Evolutionary conservation across 139 green algal genomes (phyloP), one percentile per base, ranked within the genome.

Genomic region (Trebouxia sp.): DNA sequence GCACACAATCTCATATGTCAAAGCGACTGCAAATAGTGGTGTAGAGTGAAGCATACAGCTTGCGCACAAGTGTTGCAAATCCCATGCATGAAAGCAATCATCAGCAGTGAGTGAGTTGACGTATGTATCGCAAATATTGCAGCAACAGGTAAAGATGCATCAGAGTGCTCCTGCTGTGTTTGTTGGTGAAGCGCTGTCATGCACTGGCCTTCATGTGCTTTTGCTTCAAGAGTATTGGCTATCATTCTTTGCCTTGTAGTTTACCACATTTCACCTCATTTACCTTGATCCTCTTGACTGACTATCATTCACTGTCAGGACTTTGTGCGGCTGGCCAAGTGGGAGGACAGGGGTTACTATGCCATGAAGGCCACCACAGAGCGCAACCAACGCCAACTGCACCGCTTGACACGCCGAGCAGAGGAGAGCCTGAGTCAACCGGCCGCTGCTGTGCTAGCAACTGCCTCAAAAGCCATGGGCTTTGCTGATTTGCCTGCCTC

Each of bases 311-410:
- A n/a, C n/a, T n/a, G n/a, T 41, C 82, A 90, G 53, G 96, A 98
- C 85, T 98, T 98, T 91, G 94, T 98, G 35, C 78, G 85, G 65
- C 89, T 99, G 66, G 92, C 95, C n/a, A 96, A 95, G 82, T 99
- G 97, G 97, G 97, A 99, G 84, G 95, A 99, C 88, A 87, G 94
- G 11, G 94, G 95, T 43, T 97, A 96, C 87, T 97, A 98, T 81
- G 89, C 93, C 0, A 87, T 98, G 89, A 87, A 87, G 56, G 76
- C 81, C 3, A 89, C 85, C 50, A 93, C 87, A 6, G 96, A 99
- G 78, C 96, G 95, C 82, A 90, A 91, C 9, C 91, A 98, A 84
- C 86, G 95, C 41, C 90, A 97, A 81, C 87, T 99, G 80, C 93
- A 98, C 87, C 88, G 87, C 72, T 45, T 96, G 17, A 74, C 41